A percentile compares a stretch with the other conserved stretches of the same genome.
Conservation (phyloP, 2,329 filamentous ascomycete species). For the Calonectria crousiana region DNA sequence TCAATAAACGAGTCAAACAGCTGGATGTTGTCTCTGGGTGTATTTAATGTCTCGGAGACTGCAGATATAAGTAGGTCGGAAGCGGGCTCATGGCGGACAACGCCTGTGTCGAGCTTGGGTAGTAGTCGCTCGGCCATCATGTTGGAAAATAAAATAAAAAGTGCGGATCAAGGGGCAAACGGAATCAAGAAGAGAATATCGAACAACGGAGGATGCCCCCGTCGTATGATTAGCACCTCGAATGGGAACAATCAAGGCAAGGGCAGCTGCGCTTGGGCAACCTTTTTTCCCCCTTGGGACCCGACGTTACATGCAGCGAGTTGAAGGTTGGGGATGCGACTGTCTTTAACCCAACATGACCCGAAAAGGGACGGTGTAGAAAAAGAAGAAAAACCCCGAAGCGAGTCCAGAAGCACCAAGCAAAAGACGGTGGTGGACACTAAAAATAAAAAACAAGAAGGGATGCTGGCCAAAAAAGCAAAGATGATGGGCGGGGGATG, state of each 20-base stretch:
- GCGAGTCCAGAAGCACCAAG: background rate
- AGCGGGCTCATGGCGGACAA: constrained; percentile 33
- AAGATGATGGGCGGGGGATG: background rate
- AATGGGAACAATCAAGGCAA: background rate
- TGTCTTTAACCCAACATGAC: background rate
- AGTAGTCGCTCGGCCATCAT: constrained; percentile 23
- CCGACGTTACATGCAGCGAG: background rate
- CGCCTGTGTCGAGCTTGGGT: constrained; percentile 40
- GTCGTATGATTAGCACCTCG: background rate
- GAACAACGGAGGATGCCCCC: background rate
- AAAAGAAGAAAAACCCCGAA: background rate
- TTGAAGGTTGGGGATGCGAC: background rate
- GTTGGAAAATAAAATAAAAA: background rate
- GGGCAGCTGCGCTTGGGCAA: background rate
- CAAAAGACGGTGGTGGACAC: background rate
- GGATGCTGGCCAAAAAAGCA: background rate
- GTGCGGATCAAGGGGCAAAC: background rate
- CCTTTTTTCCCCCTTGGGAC: background rate
- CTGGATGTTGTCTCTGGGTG: constrained; percentile 47
- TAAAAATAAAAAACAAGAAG: background rate
- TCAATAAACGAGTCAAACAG: constrained; percentile 59
- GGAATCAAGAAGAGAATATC: background rate
- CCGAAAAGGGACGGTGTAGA: background rate
- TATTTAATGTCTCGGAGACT: constrained; percentile 52
- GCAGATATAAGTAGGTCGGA: constrained; percentile 50